Percentiles rank a stretch among this genome's conserved stretches.
These are phyloP conservation scores for Ramaria rubella DNA, from an alignment of 768 basidiomycete genomes.

Conservation along the genomic window DNA sequence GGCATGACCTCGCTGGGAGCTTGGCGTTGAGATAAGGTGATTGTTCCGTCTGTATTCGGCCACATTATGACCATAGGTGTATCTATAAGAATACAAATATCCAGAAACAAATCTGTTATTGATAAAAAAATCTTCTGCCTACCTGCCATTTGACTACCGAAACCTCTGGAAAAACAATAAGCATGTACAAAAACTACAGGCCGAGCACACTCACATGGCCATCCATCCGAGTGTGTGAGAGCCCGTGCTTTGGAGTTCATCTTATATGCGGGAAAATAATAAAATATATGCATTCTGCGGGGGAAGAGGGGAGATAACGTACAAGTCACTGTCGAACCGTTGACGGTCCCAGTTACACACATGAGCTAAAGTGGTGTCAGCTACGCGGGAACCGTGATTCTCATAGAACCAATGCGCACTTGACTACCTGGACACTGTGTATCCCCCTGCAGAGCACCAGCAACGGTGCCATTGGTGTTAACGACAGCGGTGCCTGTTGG, in stretches of 20 bases:
- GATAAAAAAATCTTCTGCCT: not conserved
- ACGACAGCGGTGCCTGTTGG: not conserved
- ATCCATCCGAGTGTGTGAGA: slow-evolving; percentile 45
- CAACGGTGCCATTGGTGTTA: not conserved
- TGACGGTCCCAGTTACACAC: slow-evolving; percentile 43
- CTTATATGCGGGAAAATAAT: slow-evolving; percentile 23
- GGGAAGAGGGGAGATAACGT: slow-evolving; percentile 13
- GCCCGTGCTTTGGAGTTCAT: slow-evolving; percentile 42
- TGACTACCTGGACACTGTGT: slow-evolving; percentile 6
- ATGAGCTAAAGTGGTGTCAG: slow-evolving; percentile 28
- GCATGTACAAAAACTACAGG: not conserved
- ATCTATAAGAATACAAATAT: slow-evolving; percentile 13
- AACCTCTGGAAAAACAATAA: slow-evolving; percentile 40
- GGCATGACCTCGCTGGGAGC: slow-evolving; percentile 52
- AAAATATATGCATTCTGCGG: not conserved
- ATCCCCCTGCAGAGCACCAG: not conserved
- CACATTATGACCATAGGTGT: slow-evolving; percentile 71
- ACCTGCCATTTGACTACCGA: slow-evolving; percentile 45
- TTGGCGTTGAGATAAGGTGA: slow-evolving; percentile 61
- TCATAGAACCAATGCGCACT: not conserved
- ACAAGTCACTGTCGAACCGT: slow-evolving; percentile 41
- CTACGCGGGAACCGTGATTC: not conserved
- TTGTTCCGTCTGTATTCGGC: slow-evolving; percentile 52
- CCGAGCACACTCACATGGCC: slow-evolving; percentile 40
- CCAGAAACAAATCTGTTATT: not conserved